These are phyloP conservation scores for Amoebophrya sp. DNA, from an alignment of 169 alveolate genomes.

Conservation along the genomic window DNA sequence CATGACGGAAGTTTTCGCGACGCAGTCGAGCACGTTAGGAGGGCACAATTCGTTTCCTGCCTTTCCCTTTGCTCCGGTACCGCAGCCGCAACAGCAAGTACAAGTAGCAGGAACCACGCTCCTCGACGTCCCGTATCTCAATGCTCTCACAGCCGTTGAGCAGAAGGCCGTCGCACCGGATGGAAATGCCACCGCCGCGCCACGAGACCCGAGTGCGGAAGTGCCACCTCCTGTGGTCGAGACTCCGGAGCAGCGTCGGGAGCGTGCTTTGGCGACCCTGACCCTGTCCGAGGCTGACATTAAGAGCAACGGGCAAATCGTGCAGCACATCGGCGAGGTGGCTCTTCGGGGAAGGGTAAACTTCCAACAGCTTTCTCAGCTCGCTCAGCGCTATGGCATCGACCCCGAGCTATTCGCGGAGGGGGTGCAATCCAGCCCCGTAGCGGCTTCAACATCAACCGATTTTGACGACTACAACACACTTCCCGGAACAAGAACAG, in stretches of 20 bases:
- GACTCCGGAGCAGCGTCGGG: background rate
- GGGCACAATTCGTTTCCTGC: too few species aligned
- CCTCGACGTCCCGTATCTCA: too few species aligned
- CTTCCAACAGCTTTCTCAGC: background rate
- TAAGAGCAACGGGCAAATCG: background rate
- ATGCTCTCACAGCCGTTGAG: too few species aligned
- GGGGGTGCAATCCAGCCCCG: background rate
- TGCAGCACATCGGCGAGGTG: background rate
- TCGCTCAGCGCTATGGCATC: background rate
- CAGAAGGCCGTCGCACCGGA: too few species aligned
- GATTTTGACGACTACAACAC: background rate
- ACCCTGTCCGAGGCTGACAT: background rate
- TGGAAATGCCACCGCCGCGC: too few species aligned
- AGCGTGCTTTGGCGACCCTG: background rate
- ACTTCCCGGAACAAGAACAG: background rate
- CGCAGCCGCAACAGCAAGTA: too few species aligned
- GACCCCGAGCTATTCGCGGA: background rate
- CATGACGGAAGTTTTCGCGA: too few species aligned
- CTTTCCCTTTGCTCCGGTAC: too few species aligned
- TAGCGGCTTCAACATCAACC: background rate
- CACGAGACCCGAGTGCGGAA: too few species aligned
- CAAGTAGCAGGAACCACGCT: too few species aligned
- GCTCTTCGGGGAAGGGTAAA: background rate
- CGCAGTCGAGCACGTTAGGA: too few species aligned
- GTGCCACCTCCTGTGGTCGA: background rate